Conservation (phyloP, 2,329 filamentous ascomycete species). For the Anthostomella pinea region DNA sequence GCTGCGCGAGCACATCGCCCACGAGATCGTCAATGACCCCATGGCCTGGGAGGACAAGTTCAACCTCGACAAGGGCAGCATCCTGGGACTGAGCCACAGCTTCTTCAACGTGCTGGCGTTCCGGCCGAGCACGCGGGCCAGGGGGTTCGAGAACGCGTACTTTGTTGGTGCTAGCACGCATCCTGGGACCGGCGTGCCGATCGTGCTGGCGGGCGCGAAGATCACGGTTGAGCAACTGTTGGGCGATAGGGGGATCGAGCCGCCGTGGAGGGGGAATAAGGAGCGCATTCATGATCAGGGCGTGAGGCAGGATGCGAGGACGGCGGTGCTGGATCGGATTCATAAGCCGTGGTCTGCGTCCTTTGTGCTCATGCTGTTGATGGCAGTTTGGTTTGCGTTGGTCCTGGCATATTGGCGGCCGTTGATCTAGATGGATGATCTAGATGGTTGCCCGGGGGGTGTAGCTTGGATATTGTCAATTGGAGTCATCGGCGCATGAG, state of each 20-base stretch:
- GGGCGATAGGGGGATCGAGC: conserved; percentile 28
- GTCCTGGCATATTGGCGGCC: conserved; percentile 8
- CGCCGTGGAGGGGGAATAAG: conserved; percentile 29
- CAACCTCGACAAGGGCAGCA: conserved; percentile 73
- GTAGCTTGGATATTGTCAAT: too few species aligned
- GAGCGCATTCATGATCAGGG: conserved; percentile 13
- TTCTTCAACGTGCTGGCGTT: conserved; percentile 73
- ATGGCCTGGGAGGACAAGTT: conserved; percentile 62
- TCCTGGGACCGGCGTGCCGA: conserved; percentile 73
- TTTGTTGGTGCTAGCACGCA: conserved; percentile 76
- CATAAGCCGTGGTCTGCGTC: conserved; percentile 6
- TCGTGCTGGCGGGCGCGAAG: conserved; percentile 67
- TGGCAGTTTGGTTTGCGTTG: not conserved
- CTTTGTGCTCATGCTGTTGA: not conserved
- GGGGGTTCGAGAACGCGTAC: conserved; percentile 52
- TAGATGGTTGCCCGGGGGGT: too few species aligned
- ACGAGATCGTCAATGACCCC: conserved; percentile 67
- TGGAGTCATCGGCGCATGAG: too few species aligned
- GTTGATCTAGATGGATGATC: conserved; percentile 1
- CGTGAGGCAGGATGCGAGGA: conserved; percentile 12
- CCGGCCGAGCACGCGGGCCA: conserved; percentile 56
- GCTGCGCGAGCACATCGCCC: conserved; percentile 44
- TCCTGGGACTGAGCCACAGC: conserved; percentile 67
- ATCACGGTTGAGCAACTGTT: conserved; percentile 49
- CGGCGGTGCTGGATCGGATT: conserved; percentile 17